Evolutionary conservation across 305 asterid genomes (phyloP).

Genomic region (Fraxinus nigra): DNA sequence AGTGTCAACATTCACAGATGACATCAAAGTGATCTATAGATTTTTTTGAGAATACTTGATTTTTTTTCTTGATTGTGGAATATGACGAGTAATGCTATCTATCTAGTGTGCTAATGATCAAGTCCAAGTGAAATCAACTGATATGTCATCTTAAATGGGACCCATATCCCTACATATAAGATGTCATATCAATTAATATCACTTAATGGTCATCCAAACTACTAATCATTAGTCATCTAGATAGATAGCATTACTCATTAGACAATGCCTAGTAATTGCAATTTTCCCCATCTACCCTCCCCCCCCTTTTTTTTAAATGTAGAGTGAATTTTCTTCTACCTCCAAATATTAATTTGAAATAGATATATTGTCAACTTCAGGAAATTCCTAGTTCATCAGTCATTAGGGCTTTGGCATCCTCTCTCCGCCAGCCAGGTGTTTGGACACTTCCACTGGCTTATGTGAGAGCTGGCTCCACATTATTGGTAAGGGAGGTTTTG

Average conservation of each 20-base stretch:
- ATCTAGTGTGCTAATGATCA: not conserved
- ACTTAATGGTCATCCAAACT: not conserved
- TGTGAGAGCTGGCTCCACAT: slow-evolving; percentile 67
- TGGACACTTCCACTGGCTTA: slow-evolving; percentile 74
- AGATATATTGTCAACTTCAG: slow-evolving; percentile 38
- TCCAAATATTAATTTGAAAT: not conserved
- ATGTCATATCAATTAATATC: too few relatives aligned
- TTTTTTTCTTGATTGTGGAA: not conserved
- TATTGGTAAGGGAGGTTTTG: slow-evolving; percentile 57
- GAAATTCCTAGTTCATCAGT: slow-evolving; percentile 67
- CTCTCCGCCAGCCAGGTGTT: slow-evolving; percentile 54
- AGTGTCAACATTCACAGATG: not conserved
- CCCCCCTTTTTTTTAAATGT: too few relatives aligned
- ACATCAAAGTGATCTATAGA: not conserved
- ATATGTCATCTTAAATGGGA: not conserved
- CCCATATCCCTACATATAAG: not conserved
- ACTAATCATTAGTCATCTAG: not conserved
- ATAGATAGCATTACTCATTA: not conserved
- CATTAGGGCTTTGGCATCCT: slow-evolving; percentile 49
- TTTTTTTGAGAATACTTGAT: not conserved
- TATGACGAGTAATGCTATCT: not conserved
- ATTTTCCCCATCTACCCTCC: not conserved
- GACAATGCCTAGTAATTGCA: not conserved
- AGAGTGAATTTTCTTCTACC: not conserved
- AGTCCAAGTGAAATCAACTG: not conserved